Conservation (phyloP, 352 stramenopile genomes). For the Elongisporangium senticosum region DNA sequence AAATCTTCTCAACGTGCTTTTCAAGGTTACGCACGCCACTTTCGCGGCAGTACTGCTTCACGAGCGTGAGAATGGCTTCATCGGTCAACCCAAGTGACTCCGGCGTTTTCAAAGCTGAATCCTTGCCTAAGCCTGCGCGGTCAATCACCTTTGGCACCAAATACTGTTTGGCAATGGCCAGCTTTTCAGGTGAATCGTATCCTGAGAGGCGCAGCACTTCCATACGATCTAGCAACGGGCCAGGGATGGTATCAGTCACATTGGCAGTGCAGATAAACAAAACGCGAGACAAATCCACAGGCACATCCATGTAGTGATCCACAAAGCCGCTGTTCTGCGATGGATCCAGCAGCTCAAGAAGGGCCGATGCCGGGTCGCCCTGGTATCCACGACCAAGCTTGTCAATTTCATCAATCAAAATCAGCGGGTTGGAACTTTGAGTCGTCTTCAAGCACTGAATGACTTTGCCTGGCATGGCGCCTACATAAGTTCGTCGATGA, state of each 20-base stretch:
- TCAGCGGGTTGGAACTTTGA: slow-evolving; percentile 95
- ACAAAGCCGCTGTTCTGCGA: slow-evolving; percentile 96
- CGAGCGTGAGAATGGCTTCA: slow-evolving; percentile 87
- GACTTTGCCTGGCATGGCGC: slow-evolving; percentile 98
- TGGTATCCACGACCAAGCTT: slow-evolving; percentile 84
- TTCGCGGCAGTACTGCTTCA: slow-evolving; percentile 95
- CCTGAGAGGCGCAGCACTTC: slow-evolving; percentile 97
- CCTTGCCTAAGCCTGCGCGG: slow-evolving; percentile 82
- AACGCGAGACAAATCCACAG: slow-evolving; percentile 95
- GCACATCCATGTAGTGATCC: slow-evolving; percentile 98
- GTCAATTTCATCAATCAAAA: slow-evolving; percentile 97
- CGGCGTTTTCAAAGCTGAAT: slow-evolving; percentile 50
- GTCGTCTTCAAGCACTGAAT: slow-evolving; percentile 99
- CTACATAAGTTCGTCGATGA: slow-evolving; percentile 97
- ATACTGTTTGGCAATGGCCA: slow-evolving; percentile 98
- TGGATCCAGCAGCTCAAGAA: slow-evolving; percentile 97
- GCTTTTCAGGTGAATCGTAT: slow-evolving; percentile 95
- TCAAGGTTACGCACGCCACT: slow-evolving; percentile 96
- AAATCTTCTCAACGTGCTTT: slow-evolving; percentile 99
- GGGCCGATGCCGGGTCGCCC: slow-evolving; percentile 93
- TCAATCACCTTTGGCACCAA: slow-evolving; percentile 96
- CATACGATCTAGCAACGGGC: slow-evolving; percentile 98
- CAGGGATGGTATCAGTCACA: slow-evolving; percentile 95
- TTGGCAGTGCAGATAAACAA: slow-evolving; percentile 98
- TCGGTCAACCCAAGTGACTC: slow-evolving; percentile 89